phyloP scores from a whole-genome alignment of 768 basidiomycete species.

The Leccinum pellstonianum region DNA sequence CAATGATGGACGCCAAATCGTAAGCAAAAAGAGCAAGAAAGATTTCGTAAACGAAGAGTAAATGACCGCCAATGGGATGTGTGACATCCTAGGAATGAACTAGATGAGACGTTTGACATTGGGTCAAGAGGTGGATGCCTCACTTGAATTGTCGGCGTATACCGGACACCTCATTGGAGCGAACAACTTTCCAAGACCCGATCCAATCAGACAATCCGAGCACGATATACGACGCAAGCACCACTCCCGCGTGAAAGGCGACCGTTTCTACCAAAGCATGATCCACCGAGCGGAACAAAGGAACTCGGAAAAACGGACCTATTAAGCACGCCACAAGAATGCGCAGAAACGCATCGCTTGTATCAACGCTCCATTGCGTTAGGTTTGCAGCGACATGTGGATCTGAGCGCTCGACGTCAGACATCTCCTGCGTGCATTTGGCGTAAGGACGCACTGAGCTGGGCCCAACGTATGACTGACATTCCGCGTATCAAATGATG shows the following conservation, averaged over 20 bases:
- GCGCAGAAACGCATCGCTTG: slow-evolving; percentile 48
- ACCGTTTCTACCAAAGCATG: slow-evolving; percentile 55
- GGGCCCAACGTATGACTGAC: slow-evolving; percentile 77
- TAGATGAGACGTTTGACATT: background rate
- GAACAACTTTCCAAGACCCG: slow-evolving; percentile 24
- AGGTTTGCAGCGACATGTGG: slow-evolving; percentile 36
- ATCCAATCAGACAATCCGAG: slow-evolving; percentile 43
- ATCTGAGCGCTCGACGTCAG: slow-evolving; percentile 32
- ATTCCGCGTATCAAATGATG: background rate
- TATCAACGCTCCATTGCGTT: slow-evolving; percentile 55
- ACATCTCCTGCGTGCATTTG: background rate
- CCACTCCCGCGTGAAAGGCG: slow-evolving; percentile 70
- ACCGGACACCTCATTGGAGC: slow-evolving; percentile 38
- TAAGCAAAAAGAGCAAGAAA: slow-evolving; percentile 77
- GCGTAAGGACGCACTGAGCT: slow-evolving; percentile 48
- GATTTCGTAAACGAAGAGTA: slow-evolving; percentile 85
- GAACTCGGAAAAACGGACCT: slow-evolving; percentile 39
- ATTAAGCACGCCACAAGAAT: slow-evolving; percentile 65
- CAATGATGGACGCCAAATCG: slow-evolving; percentile 67
- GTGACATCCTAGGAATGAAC: slow-evolving; percentile 50
- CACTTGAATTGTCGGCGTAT: slow-evolving; percentile 66
- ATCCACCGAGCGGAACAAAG: background rate
- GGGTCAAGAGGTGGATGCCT: background rate
- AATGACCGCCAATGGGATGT: slow-evolving; percentile 75
- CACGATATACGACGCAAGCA: slow-evolving; percentile 53